Evolutionary conservation across 176 grass and related monocot species (phyloP), one percentile per base, ranked within the genome.

Genomic region (Carex kokanica): DNA sequence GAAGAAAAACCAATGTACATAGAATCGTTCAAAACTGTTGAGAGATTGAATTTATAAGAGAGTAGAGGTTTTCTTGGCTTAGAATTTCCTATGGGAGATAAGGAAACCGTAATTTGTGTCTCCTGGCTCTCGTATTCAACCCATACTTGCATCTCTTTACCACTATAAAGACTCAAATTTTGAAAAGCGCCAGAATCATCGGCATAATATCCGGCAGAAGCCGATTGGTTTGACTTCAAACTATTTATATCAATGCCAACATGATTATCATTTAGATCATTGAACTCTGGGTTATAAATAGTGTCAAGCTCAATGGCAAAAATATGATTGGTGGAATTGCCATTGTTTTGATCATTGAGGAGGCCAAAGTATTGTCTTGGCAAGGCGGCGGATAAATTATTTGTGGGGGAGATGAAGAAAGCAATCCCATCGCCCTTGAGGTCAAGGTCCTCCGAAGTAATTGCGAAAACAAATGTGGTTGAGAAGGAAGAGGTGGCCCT

Each of bases 131-230:
- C 80, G 53, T 96, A 96, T 53, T 96, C 91, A 60, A 96, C 83
- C 93, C 91, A 96, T 0, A 97, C 85, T 45, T 97, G 91, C 91
- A 97, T 93, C 0, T 84, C 60, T 87, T 90, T 84, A 57, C 73
- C 73, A 74, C 89, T 88, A 45, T 78, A 81, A 1, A 97, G 91
- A 1, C 60, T 73, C 65, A 97, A 78, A 4, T 43, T 61, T 0
- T 27, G 38, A 60, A 93, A 97, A 16, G n/a, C 78, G 5, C 88
- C 89, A 6, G 34, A 70, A 59, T 61, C 15, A 34, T 88, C 88
- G 43, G 85, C 84, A 65, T 90, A 90, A 78, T 97, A 97, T 0
- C 86, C 89, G 11, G 91, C 91, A 43, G 34, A 3, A 5, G 9
- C 8, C 3, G 82, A 79, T 15, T 1, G 52, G 67, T 64, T 21